Base-by-base conservation (phyloP, 2,329 filamentous ascomycete genomes). In the Metarhizium guizhouense region DNA sequence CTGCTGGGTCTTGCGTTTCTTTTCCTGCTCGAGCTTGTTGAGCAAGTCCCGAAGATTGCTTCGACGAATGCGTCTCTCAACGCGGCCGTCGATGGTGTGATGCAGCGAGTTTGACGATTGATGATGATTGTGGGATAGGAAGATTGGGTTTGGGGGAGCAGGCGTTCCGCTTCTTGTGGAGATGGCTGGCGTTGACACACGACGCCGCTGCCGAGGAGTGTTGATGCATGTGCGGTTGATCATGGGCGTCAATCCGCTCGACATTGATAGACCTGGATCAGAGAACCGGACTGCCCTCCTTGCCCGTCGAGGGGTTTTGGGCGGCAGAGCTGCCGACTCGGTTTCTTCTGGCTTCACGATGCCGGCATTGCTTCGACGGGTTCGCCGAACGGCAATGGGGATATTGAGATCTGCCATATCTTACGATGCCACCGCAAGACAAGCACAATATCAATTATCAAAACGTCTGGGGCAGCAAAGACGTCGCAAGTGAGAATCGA, bases 231-330 rank as follows among this genome's bases (percentile, higher is more conserved):
- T 74, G 20, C 80, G 76, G 42, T 73, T 72, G 47, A 85, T 69
- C 70, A 83, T 79, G 1, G 83, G 82, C 1, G 83, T 85, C 32
- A 85, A 67, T 2, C 82, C 82, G 1, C 77, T 82, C 2, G 76
- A 72, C 42, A 69, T 57, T 0, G 69, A 64, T 1, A 73, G 71
- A 0, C 78, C 80, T 8, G 80, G 80, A 45, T 84, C 81, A 0
- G 82, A 85, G 67, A 84, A 83, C 42, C 82, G 78, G 25, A 84
- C 80, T 56, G 73, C 72, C 60, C 78, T 80, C 61, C 74, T 79
- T 1, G 57, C 54, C 36, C 63, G 59, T 36, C 61, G 61, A 10
- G 70, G 70, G 2, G 70, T 73, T 54, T 61, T 67, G 49, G 64
- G 62, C 2, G 54, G 42, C 16, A 57, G 30, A 38, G 45, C 47